These are phyloP conservation scores for Tricholomella constricta DNA, from an alignment of 768 basidiomycete species.

Conservation along the genomic window DNA sequence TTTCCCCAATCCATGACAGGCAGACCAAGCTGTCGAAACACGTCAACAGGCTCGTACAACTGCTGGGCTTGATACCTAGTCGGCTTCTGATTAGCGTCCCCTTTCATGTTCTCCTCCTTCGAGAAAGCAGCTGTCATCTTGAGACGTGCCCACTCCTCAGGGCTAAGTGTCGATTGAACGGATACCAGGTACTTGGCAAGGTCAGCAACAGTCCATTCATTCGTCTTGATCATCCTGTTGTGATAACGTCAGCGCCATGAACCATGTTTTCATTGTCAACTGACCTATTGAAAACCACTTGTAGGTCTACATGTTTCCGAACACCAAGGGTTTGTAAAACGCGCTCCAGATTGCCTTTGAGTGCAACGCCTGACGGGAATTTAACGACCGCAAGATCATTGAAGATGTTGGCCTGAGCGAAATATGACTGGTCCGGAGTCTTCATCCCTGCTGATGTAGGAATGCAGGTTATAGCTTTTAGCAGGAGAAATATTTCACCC, in stretches of 20 bases:
- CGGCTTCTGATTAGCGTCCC: constrained; percentile 33
- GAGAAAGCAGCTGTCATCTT: constrained; percentile 80
- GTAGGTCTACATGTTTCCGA: constrained; percentile 88
- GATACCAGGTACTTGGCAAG: constrained; percentile 87
- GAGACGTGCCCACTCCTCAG: constrained; percentile 49
- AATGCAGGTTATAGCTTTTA: constrained; percentile 59
- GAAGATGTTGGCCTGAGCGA: constrained; percentile 84
- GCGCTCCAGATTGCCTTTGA: constrained; percentile 76
- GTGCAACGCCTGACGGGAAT: constrained; percentile 58
- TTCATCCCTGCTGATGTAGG: constrained; percentile 78
- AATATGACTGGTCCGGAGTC: constrained; percentile 74
- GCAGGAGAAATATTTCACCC: constrained; percentile 45
- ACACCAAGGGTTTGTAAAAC: constrained; percentile 77
- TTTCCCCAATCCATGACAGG: constrained; percentile 89
- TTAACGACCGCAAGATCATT: constrained; percentile 83
- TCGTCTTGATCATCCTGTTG: constrained; percentile 83
- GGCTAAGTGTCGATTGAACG: constrained; percentile 58
- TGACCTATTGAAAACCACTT: constrained; percentile 88
- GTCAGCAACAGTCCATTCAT: constrained; percentile 86
- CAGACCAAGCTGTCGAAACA: constrained; percentile 70
- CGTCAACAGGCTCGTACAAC: constrained; percentile 82
- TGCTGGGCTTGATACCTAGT: constrained; percentile 64
- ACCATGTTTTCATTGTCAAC: constrained; percentile 12
- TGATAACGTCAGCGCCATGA: background rate
- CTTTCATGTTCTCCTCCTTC: constrained; percentile 41